Base-by-base conservation (phyloP, 371 early-diverging fungal species). In the Mortierella sp. region DNA sequence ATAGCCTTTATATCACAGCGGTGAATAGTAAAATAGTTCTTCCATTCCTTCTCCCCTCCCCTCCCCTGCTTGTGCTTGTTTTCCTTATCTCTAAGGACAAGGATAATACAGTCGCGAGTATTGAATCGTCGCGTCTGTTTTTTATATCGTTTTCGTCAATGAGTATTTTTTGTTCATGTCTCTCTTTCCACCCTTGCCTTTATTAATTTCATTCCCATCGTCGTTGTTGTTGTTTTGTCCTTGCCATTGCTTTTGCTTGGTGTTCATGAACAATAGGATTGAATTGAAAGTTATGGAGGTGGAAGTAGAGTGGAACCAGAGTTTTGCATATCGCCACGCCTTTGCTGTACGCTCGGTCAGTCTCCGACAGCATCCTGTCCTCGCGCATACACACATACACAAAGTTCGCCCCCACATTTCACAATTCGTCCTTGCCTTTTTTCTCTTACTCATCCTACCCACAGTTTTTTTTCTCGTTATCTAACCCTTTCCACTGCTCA, bases 311-410 rank as follows among this genome's bases (percentile, higher is more conserved):
- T n/a, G n/a, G n/a, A n/a, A n/a, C n/a, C n/a, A n/a, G n/a, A n/a
- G n/a, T n/a, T 55, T 55, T 55, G 34, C 31, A 55, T 29, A 55
- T 55, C 55, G 55, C 55, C 31, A 55, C 55, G 55, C 55, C 55
- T 55, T 45, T 45, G n/a, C n/a, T n/a, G n/a, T 55, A 7, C 16
- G 55, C 55, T 55, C 55, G 55, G 31, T 29, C 55, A 16, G 14
- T 13, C 16, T 31, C 29, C 55, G 14, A 31, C 37, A 48, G 55
- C 55, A 55, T 11, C 11, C 24, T 55, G 31, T 31, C 55, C 45
- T 45, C 2, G 45, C 45, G 45, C 16, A 55, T 53, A 19, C 34
- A 16, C 14, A 8, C 61, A 34, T 58, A 9, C 61, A 34, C 16
- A 4, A 13, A 31, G 19, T 19, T 58, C 37, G 8, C 22, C 48